phyloP scores from a whole-genome alignment of 2,329 filamentous ascomycete genomes.

The Stylonectria norvegica region DNA sequence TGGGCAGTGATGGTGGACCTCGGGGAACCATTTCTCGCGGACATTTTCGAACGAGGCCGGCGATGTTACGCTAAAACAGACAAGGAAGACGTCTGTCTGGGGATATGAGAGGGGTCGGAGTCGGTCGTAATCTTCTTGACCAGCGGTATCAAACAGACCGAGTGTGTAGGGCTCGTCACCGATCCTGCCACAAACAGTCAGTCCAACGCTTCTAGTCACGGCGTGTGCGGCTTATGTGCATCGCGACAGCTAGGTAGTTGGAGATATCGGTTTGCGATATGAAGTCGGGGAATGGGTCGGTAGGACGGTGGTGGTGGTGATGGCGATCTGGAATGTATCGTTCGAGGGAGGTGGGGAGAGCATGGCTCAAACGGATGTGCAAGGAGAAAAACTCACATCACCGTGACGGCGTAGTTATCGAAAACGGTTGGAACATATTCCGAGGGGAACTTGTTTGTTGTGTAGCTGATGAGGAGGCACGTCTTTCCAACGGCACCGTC shows the following conservation, averaged over 20 bases:
- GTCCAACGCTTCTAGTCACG: constrained; percentile 7
- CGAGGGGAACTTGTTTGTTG: constrained; percentile 98
- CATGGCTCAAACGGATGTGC: constrained; percentile 13
- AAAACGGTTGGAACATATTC: constrained; percentile 99
- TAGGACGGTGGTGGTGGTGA: constrained; percentile 4
- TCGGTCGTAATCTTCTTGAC: constrained; percentile 99
- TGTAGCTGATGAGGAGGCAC: constrained; percentile 98
- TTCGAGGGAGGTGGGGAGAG: too few species aligned
- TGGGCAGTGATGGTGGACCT: constrained; percentile 97
- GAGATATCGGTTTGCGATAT: too few species aligned
- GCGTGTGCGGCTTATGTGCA: constrained; percentile 4
- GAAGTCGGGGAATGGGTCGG: background rate
- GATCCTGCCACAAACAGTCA: constrained; percentile 63
- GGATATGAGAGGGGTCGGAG: constrained; percentile 95
- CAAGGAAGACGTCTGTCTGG: constrained; percentile 97
- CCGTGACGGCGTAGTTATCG: constrained; percentile 99
- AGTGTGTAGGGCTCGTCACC: constrained; percentile 98
- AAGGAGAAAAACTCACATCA: constrained; percentile 72
- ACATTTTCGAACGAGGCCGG: constrained; percentile 99
- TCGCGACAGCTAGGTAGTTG: too few species aligned
- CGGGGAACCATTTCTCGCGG: constrained; percentile 97
- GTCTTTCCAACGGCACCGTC: constrained; percentile 99
- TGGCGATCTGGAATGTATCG: constrained; percentile 6
- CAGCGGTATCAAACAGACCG: constrained; percentile 95
- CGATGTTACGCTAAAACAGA: constrained; percentile 97